Conservation (phyloP, 306 rosid species). For the Fragaria vesca region DNA sequence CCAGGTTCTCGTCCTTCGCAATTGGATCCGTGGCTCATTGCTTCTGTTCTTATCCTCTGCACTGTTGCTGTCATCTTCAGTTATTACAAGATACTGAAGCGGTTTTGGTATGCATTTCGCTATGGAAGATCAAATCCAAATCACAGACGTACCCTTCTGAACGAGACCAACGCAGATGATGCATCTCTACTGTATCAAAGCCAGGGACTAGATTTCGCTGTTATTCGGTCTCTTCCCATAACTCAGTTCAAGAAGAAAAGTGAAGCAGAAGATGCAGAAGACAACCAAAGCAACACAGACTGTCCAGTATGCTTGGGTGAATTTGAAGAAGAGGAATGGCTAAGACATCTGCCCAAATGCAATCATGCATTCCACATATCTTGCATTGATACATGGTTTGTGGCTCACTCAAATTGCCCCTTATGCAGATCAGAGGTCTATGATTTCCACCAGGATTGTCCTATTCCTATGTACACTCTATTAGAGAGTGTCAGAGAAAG, state of each 20-base stretch:
- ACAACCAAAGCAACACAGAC: constrained; percentile 22
- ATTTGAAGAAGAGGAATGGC: constrained; percentile 56
- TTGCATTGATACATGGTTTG: constrained; percentile 56
- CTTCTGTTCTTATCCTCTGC: constrained; percentile 9
- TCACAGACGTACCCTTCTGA: constrained; percentile 14
- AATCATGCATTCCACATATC: constrained; percentile 47
- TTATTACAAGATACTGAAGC: constrained; percentile 18
- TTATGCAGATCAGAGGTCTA: constrained; percentile 47
- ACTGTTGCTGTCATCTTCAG: constrained; percentile 17
- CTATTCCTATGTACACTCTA: constrained; percentile 4
- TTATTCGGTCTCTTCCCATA: constrained; percentile 30
- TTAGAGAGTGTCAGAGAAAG: constrained; percentile 26
- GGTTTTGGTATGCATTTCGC: background rate
- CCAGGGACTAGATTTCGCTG: constrained; percentile 34
- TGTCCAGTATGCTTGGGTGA: constrained; percentile 61
- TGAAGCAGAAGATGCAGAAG: constrained; percentile 23
- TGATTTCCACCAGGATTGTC: background rate
- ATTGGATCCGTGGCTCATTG: background rate
- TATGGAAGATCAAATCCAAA: constrained; percentile 11
- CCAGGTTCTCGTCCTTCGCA: background rate
- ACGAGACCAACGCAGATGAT: constrained; percentile 21
- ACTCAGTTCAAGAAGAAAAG: constrained; percentile 41
- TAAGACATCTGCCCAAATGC: constrained; percentile 44
- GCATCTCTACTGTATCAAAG: constrained; percentile 35
- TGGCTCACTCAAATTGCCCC: constrained; percentile 49